phyloP scores from a whole-genome alignment of 495 filamentous ascomycete species.

The Xylaria longipes region DNA sequence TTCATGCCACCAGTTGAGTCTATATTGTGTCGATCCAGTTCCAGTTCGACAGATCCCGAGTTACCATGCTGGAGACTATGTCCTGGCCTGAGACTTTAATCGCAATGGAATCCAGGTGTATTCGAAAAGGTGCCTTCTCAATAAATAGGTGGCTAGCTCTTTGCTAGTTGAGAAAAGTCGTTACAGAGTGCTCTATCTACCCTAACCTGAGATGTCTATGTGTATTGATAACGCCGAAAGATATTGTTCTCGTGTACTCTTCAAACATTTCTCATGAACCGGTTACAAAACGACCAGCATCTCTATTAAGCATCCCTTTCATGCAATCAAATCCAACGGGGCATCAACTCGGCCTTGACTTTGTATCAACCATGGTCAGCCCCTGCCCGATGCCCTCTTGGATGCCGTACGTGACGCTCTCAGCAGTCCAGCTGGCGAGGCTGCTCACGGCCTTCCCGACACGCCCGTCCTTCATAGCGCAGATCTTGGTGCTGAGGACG shows the following conservation, averaged over 20 bases:
- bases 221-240: neutral
- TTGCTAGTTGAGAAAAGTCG: neutral
- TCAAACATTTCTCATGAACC: neutral
- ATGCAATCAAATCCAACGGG: neutral
- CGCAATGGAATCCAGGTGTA: neutral
- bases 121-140: neutral
- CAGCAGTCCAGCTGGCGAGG: constrained; percentile 61
- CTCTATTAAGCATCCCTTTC: neutral
- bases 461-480: constrained; percentile 62
- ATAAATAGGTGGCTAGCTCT: neutral
- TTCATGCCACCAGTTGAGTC: neutral
- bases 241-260: neutral
- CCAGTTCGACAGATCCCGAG: neutral
- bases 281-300: neutral
- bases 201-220: neutral
- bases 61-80: neutral
- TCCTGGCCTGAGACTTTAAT: neutral
- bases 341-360: neutral
- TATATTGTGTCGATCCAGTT: neutral
- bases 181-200: neutral
- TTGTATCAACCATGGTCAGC: constrained; percentile 54
- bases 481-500: constrained; percentile 55
- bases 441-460: constrained; percentile 59
- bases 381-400: constrained; percentile 70
- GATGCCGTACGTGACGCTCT: constrained; percentile 65